phyloP scores from a whole-genome alignment of 2,329 filamentous ascomycete genomes.

The Clonostachys solani region DNA sequence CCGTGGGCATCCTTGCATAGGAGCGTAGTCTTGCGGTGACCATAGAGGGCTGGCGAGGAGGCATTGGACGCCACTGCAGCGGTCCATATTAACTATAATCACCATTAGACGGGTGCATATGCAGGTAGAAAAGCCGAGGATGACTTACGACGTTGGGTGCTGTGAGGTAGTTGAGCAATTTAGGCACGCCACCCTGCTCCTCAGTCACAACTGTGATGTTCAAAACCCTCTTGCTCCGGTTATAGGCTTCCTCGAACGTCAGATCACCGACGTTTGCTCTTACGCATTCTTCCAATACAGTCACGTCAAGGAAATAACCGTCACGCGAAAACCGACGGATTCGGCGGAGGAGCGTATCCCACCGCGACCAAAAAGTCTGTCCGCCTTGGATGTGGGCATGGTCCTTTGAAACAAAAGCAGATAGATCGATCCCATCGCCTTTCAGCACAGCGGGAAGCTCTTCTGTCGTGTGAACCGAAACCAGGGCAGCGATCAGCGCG shows the following conservation, averaged over 20 bases:
- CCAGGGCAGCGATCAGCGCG: slow-evolving; percentile 81
- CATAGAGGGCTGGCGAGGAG: slow-evolving; percentile 60
- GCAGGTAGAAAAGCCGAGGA: not conserved
- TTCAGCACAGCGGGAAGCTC: slow-evolving; percentile 74
- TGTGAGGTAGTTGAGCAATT: slow-evolving; percentile 86
- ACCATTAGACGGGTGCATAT: not conserved
- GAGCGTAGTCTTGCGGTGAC: slow-evolving; percentile 58
- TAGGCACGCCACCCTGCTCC: slow-evolving; percentile 71
- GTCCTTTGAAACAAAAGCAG: slow-evolving; percentile 59
- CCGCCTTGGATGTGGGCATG: slow-evolving; percentile 18
- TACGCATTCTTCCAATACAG: slow-evolving; percentile 78
- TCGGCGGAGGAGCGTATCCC: slow-evolving; percentile 62
- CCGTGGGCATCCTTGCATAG: slow-evolving; percentile 76
- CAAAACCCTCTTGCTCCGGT: slow-evolving; percentile 76
- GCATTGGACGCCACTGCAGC: slow-evolving; percentile 75
- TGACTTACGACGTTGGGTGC: slow-evolving; percentile 81
- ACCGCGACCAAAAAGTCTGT: slow-evolving; percentile 34
- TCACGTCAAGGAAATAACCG: slow-evolving; percentile 80
- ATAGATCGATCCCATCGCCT: slow-evolving; percentile 77
- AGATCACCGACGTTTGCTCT: slow-evolving; percentile 81
- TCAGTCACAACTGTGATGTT: slow-evolving; percentile 88
- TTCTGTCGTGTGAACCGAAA: slow-evolving; percentile 82
- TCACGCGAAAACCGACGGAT: slow-evolving; percentile 65
- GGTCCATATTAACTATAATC: slow-evolving; percentile 67
- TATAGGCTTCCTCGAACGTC: slow-evolving; percentile 91